Base-by-base conservation (phyloP, 139 green algal genomes). In the Ostreobium quekettii region DNA sequence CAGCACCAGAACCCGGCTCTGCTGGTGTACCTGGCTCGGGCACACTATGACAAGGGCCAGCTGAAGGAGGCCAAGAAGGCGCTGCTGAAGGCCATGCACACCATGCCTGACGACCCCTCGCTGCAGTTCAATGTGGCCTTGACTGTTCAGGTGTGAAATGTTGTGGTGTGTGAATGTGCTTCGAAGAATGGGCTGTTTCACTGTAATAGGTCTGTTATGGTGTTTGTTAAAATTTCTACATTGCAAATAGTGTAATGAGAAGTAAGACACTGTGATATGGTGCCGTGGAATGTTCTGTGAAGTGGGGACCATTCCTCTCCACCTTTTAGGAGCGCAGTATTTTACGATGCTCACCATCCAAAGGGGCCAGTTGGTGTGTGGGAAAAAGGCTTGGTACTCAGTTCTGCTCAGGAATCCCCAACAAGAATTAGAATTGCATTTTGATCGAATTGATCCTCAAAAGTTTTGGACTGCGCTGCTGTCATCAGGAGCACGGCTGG, bases 101-200 rank as follows among this genome's bases (percentile, higher is more conserved):
- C 88, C 31, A 75, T 77, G 1, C 91, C 91, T 11, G 79, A 66
- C 0, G 80, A 95, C 75, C 71, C 76, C 71, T 70, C 75, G 57
- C 73, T 95, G 63, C 74, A 82, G 31, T 95, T 95, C 71, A 85
- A 95, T 66, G 63, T 80, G 31, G 90, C 85, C 3, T 74, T 95
- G 42, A 78, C 77, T 22, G 78, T 97, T 79, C 90, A 97, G 85
- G 86, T 85, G 53, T 4, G 68, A 3, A 47, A 47, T 1, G 49
- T 69, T 28, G 32, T 36, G 65, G 36, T 2, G 7, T 1, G 22
- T 4, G 39, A 28, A 2, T 8, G 11, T 11, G 32, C 2, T 5
- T 19, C 33, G 26, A 59, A 38, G 28, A 58, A 11, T n/a, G 35
- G 19, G 15, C 2, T 3, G 28, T 5, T 39, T 26, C 39, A 47